A percentile compares a stretch with the other conserved stretches of the same genome.
Conservation (phyloP, 257 asterid genomes). For the Haberlea rhodopensis region DNA sequence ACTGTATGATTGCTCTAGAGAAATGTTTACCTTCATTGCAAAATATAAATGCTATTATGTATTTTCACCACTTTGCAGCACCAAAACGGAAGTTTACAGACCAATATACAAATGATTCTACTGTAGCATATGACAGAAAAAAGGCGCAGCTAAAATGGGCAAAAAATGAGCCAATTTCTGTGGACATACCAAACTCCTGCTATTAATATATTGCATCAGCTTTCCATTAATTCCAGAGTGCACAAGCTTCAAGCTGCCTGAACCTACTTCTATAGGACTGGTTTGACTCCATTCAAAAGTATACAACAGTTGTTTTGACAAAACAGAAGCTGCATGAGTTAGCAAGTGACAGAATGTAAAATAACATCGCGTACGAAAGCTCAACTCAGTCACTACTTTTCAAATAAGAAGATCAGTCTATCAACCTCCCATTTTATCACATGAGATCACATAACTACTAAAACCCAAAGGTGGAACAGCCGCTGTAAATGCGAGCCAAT, state of each 20-base stretch:
- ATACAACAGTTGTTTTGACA: constrained; percentile 29
- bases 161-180: not conserved
- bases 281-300: constrained; percentile 57
- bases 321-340: constrained; percentile 24
- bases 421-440: constrained; percentile 29
- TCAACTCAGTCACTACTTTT: constrained; percentile 11
- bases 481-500: constrained; percentile 40
- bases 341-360: not conserved
- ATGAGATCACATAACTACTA: constrained; percentile 35
- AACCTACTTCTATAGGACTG: constrained; percentile 22
- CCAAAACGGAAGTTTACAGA: constrained; percentile 7
- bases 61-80: constrained; percentile 14
- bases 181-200: constrained; percentile 41
- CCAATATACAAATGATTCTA: not conserved
- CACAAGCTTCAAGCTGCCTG: constrained; percentile 42
- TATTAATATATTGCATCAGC: constrained; percentile 40
- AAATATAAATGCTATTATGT: constrained; percentile 16
- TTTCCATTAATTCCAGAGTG: constrained; percentile 49
- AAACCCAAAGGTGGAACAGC: constrained; percentile 43
- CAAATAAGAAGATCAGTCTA: constrained; percentile 8
- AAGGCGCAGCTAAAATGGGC: not conserved
- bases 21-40: constrained; percentile 54
- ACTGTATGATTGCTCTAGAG: constrained; percentile 79
- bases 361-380: not conserved
- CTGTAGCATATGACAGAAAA: not conserved